Percentiles rank a stretch among this genome's conserved stretches.
phyloP scores from a whole-genome alignment of 306 rosid species.

The Crotalaria pallida region DNA sequence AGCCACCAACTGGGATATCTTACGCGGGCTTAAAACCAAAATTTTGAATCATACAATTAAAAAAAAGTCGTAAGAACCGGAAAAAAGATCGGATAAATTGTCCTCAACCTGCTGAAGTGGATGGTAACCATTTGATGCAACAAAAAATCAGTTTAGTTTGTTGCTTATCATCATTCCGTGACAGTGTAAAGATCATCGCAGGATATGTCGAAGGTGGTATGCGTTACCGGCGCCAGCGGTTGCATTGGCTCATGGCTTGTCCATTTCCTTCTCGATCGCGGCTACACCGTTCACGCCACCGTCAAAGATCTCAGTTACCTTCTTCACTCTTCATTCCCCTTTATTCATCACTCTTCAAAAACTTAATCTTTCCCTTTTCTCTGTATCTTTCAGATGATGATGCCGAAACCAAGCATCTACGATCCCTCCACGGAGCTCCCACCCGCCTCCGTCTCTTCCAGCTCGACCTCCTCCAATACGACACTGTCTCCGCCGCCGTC shows the following conservation, averaged over 20 bases:
- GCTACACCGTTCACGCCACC: slow-evolving; percentile 84
- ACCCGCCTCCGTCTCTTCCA: slow-evolving; percentile 69
- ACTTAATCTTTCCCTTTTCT: neutral
- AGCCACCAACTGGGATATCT: too few species aligned
- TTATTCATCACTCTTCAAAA: neutral
- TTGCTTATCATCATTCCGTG: too few species aligned
- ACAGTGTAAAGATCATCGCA: neutral
- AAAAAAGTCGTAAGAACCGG: too few species aligned
- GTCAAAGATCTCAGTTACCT: slow-evolving; percentile 58
- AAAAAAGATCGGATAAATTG: too few species aligned
- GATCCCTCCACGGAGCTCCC: slow-evolving; percentile 51
- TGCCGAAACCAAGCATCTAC: slow-evolving; percentile 68
- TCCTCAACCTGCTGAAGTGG: too few species aligned
- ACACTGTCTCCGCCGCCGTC: slow-evolving; percentile 51
- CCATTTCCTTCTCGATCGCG: slow-evolving; percentile 68
- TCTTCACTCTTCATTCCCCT: neutral
- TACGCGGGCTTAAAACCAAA: too few species aligned
- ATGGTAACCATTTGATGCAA: too few species aligned
- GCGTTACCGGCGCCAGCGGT: slow-evolving; percentile 93
- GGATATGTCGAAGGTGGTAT: slow-evolving; percentile 51
- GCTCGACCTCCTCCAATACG: slow-evolving; percentile 69
- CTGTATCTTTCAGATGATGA: slow-evolving; percentile 43
- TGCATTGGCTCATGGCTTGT: slow-evolving; percentile 85
- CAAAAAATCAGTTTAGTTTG: too few species aligned
- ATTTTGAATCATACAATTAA: too few species aligned